A percentile compares a stretch with the other conserved stretches of the same genome.
Conservation (phyloP, 257 asterid genomes). For the Solanum chiquidenum region DNA sequence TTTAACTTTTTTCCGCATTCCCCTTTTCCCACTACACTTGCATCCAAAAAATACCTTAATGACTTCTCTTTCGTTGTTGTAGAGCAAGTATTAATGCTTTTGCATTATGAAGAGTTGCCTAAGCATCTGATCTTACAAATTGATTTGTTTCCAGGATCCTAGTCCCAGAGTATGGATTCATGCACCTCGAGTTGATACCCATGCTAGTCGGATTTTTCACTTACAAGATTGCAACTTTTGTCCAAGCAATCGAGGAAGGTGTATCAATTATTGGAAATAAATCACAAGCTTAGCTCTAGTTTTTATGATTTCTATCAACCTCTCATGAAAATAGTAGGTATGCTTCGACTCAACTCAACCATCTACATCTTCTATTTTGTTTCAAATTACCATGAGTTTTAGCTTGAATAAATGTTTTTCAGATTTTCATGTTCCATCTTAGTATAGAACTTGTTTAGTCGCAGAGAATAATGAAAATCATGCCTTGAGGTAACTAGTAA, state of each 20-base stretch:
- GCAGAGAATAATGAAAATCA: not conserved
- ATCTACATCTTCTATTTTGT: not conserved
- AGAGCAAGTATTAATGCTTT: not conserved
- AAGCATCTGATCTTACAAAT: not conserved
- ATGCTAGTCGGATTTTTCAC: constrained; percentile 92
- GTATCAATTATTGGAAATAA: constrained; percentile 22
- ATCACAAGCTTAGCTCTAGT: constrained; percentile 17
- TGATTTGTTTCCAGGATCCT: constrained; percentile 38
- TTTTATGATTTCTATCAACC: not conserved
- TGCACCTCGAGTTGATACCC: constrained; percentile 77
- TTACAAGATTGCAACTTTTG: constrained; percentile 81
- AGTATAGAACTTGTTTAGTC: not conserved
- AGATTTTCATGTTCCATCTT: not conserved
- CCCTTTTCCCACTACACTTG: not conserved
- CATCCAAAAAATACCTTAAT: not conserved
- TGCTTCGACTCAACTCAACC: not conserved
- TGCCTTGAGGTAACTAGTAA: not conserved
- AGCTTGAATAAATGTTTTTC: not conserved
- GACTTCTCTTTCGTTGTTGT: not conserved
- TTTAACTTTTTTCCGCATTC: not conserved
- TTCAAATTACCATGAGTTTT: not conserved
- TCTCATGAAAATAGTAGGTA: not conserved
- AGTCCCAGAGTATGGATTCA: constrained; percentile 75
- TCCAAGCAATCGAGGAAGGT: constrained; percentile 63
- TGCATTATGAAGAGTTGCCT: not conserved